These are phyloP conservation scores for Buxus sempervirens DNA, from an alignment of 164 flowering plant genomes.

Conservation along the genomic window DNA sequence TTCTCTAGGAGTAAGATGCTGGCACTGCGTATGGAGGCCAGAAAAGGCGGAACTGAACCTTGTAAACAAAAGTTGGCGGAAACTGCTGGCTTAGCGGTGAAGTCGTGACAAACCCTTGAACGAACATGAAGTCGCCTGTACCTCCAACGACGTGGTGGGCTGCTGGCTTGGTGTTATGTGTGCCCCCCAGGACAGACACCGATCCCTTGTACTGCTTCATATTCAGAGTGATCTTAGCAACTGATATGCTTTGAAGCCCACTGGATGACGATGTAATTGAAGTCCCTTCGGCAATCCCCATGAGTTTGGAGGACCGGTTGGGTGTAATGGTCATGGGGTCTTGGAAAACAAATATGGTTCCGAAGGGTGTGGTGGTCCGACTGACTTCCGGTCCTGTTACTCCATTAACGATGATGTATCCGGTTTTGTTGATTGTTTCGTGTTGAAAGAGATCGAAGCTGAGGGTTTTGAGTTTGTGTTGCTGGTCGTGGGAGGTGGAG, in stretches of 20 bases:
- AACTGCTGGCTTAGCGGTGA: constrained; percentile 38
- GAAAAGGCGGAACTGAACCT: constrained; percentile 44
- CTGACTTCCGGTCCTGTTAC: constrained; percentile 27
- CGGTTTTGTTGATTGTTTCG: constrained; percentile 41
- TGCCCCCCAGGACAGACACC: constrained; percentile 34
- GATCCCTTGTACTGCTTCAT: constrained; percentile 35
- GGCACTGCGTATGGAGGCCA: constrained; percentile 42
- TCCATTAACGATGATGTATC: constrained; percentile 30
- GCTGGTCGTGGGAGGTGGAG: constrained; percentile 14
- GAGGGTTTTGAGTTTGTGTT: constrained; percentile 28
- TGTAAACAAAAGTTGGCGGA: constrained; percentile 32
- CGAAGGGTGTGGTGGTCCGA: constrained; percentile 39
- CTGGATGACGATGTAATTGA: constrained; percentile 31
- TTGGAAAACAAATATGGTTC: constrained; percentile 35
- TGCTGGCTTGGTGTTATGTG: constrained; percentile 34
- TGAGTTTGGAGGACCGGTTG: constrained; percentile 22
- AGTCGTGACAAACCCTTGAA: constrained; percentile 37
- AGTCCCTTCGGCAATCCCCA: constrained; percentile 31
- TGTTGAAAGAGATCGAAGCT: constrained; percentile 43
- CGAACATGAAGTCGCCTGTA: constrained; percentile 43
- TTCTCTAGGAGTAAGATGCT: not conserved
- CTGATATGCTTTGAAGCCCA: constrained; percentile 33
- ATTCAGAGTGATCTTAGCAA: constrained; percentile 34
- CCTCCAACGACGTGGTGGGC: constrained; percentile 47
- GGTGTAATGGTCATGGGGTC: constrained; percentile 33